Conservation (phyloP, 345 rosid genomes). For the Camelina sativa region DNA sequence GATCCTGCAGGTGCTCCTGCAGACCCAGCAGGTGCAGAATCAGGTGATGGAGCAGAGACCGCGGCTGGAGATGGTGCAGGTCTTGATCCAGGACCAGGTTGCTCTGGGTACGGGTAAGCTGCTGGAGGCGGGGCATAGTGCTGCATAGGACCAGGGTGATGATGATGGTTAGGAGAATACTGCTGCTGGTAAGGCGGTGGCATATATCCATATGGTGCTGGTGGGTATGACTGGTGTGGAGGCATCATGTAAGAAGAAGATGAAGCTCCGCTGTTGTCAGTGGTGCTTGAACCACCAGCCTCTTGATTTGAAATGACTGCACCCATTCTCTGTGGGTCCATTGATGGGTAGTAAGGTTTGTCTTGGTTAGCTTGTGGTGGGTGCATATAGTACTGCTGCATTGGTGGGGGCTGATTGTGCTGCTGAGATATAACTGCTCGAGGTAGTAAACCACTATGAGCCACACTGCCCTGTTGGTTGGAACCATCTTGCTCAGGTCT, state of each 20-base stretch:
- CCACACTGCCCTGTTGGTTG: constrained; percentile 68
- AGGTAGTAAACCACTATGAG: constrained; percentile 85
- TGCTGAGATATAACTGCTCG: constrained; percentile 89
- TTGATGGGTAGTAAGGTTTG: constrained; percentile 82
- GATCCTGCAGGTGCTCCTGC: constrained; percentile 30
- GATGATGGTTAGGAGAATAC: constrained; percentile 59
- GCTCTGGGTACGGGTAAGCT: constrained; percentile 50
- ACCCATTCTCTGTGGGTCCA: constrained; percentile 99
- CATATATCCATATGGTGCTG: constrained; percentile 73
- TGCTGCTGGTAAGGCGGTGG: constrained; percentile 71
- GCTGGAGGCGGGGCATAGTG: constrained; percentile 48
- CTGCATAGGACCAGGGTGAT: constrained; percentile 43
- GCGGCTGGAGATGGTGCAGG: not conserved
- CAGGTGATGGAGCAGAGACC: constrained; percentile 24
- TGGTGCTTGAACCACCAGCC: constrained; percentile 54
- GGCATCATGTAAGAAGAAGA: constrained; percentile 62
- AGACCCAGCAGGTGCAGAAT: constrained; percentile 30
- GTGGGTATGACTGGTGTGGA: constrained; percentile 54
- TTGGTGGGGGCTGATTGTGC: constrained; percentile 69
- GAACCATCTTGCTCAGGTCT: constrained; percentile 72
- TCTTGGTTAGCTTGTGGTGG: constrained; percentile 65
- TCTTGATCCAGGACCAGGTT: constrained; percentile 41
- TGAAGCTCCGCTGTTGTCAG: constrained; percentile 56
- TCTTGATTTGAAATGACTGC: constrained; percentile 79
- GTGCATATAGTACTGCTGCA: constrained; percentile 79